A percentile compares a stretch with the other conserved stretches of the same genome.
Conservation (phyloP, 2,329 filamentous ascomycete genomes). For the Aspergillus quadricinctus region DNA sequence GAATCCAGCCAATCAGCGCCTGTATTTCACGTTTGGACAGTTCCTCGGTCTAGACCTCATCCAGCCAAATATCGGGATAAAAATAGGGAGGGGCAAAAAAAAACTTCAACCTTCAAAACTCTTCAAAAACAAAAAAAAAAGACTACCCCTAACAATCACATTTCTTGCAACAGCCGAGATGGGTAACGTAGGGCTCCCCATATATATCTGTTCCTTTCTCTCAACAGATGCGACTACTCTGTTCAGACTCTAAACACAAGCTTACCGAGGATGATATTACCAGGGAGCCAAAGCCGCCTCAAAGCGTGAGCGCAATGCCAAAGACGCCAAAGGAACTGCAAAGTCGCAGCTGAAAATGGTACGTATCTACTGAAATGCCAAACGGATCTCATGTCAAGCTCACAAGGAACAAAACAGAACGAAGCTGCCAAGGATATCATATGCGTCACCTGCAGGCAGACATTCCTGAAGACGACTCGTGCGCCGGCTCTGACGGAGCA, state of each 20-base stretch:
- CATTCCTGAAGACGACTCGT: constrained; percentile 73
- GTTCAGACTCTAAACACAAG: constrained; percentile 1
- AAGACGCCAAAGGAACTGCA: constrained; percentile 50
- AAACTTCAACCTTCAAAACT: neutral
- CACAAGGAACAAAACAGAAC: constrained; percentile 50
- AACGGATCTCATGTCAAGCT: neutral
- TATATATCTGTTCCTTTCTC: neutral
- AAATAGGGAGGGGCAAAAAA: neutral
- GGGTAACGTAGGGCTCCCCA: constrained; percentile 22
- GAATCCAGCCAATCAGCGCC: neutral
- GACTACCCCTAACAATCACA: neutral
- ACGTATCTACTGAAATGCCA: constrained; percentile 30
- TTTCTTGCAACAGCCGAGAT: constrained; percentile 7
- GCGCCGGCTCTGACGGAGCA: constrained; percentile 68
- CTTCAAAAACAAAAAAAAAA: neutral
- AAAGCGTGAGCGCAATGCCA: constrained; percentile 69
- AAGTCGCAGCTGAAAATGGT: constrained; percentile 68
- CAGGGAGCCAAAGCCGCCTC: constrained; percentile 62
- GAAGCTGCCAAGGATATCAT: constrained; percentile 70
- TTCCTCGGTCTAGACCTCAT: neutral
- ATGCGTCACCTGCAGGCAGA: constrained; percentile 71
- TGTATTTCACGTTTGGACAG: neutral
- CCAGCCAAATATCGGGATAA: too few relatives aligned
- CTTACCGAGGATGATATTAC: constrained; percentile 6
- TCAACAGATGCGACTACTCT: neutral